Evolutionary conservation across 1,284 basidiomycete genomes (phyloP), one percentile per base, ranked within the genome.

Genomic region (Cryptococcus amylolentus): DNA sequence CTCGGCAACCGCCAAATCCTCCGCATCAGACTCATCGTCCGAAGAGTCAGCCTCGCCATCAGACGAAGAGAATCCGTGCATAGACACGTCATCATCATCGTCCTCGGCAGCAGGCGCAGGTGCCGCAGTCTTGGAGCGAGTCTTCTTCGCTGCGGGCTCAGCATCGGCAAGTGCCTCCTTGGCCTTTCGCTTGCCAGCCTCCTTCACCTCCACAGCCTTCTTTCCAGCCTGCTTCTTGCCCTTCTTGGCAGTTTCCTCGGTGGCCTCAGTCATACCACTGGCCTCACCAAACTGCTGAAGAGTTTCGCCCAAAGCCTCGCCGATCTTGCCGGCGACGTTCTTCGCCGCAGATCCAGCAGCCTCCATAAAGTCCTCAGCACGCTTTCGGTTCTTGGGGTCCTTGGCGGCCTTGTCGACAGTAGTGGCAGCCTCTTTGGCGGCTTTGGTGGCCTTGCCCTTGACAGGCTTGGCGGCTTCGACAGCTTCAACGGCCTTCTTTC

Each of bases 11-110:
- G 79, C 83, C 13, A 79, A 72, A 45, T 83, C 83, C 49, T 81
- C 83, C 59, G 80, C 79, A n/a, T 78, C 80, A 44, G 83, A 82
- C 54, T 91, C 89, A 54, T 92, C 90, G 58, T 87, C 86, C 1
- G 88, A 89, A 20, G 87, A 89, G 70, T 91, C 88, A 52, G 88
- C 86, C 45, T 71, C 76, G 44, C 73, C 78, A 51, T 77, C 76
- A 40, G 72, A 73, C 18, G 69, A 71, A 12, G 87, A 87, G 72
- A 90, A 89, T 4, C 87, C 88, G 64, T 87, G 84, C 63, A 62
- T 83, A 80, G 38, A 77, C 76, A 51, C 79, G 49, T 80, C 76
- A 45, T 81, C 79, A 50, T 73, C 76, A 57, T 69, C 65, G 38
- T 63, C 64, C 20, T 54, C 61, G 28, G 58, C 63, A 5, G 51